phyloP scores from a whole-genome alignment of 2,329 filamentous ascomycete species.

The Curvularia lunata region DNA sequence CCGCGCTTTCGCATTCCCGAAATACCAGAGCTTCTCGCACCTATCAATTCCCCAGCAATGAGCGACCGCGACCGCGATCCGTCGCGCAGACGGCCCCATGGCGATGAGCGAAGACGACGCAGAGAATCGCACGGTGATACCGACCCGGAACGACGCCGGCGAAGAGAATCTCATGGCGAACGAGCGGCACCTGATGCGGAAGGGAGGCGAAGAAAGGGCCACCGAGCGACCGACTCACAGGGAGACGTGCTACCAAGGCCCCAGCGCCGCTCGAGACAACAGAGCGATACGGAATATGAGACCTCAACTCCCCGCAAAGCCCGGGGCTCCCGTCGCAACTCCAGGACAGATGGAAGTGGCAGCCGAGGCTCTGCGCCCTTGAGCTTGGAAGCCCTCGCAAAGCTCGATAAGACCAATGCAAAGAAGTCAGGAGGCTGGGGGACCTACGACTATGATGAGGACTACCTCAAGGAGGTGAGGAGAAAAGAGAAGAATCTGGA shows the following conservation, averaged over 20 bases:
- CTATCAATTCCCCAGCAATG: conserved; percentile 17
- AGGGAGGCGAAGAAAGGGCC: conserved; percentile 41
- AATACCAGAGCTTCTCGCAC: conserved; percentile 1
- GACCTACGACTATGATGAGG: conserved; percentile 50
- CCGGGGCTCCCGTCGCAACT: conserved; percentile 28
- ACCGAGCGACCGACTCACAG: conserved; percentile 50
- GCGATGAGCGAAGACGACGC: conserved; percentile 38
- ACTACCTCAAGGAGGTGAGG: conserved; percentile 48
- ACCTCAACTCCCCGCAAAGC: conserved; percentile 33
- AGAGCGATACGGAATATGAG: conserved; percentile 44
- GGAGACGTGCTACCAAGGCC: conserved; percentile 45
- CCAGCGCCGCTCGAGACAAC: conserved; percentile 26
- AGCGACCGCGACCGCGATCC: conserved; percentile 33
- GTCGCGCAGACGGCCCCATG: conserved; percentile 31
- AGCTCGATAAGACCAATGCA: conserved; percentile 68
- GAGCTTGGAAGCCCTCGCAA: conserved; percentile 67
- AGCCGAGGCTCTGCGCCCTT: conserved; percentile 44
- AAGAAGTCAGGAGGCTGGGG: conserved; percentile 55
- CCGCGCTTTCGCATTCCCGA: conserved; percentile 13
- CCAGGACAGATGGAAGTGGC: conserved; percentile 36
- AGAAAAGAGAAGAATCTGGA: conserved; percentile 45
- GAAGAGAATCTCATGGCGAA: conserved; percentile 29
- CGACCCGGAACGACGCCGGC: conserved; percentile 29
- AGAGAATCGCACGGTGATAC: conserved; percentile 37
- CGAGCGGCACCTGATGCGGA: conserved; percentile 33